Percentiles rank a stretch among this genome's conserved stretches.
Conservation (phyloP, 345 rosid genomes). For the Hibiscus syriacus region DNA sequence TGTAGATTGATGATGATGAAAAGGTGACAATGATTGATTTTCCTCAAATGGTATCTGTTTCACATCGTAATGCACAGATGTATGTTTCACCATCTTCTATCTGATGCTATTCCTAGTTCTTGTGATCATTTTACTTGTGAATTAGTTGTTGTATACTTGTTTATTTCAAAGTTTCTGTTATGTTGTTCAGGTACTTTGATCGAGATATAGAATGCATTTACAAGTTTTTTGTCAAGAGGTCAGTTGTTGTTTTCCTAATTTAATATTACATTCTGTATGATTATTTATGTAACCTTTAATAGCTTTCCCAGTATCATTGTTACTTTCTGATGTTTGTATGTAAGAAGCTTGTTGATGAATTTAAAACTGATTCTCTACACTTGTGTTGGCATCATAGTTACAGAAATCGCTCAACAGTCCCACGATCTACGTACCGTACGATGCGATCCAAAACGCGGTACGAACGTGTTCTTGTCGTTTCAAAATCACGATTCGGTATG, state of each 20-base stretch:
- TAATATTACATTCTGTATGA: neutral
- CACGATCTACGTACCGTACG: no score
- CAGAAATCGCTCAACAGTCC: no score
- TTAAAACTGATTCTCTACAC: no score
- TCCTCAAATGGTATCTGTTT: slow-evolving; percentile 98
- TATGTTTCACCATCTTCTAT: slow-evolving; percentile 24
- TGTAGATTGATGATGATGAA: slow-evolving; percentile 90
- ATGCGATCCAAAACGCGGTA: no score
- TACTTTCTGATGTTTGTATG: no score
- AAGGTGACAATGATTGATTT: slow-evolving; percentile 85
- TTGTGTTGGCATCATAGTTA: no score
- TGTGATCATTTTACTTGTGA: neutral
- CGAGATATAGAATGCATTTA: slow-evolving; percentile 83
- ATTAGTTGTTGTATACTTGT: slow-evolving; percentile 2
- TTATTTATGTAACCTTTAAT: no score
- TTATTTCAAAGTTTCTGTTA: slow-evolving; percentile 4
- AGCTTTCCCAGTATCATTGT: no score
- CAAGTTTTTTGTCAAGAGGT: slow-evolving; percentile 82
- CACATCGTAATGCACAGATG: slow-evolving; percentile 95
- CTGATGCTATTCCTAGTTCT: slow-evolving; percentile 10
- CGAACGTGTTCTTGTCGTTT: no score
- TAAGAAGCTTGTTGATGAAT: no score
- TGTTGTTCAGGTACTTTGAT: slow-evolving; percentile 77
- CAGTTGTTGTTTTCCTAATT: slow-evolving; percentile 9
- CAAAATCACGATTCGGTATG: no score